A percentile compares a stretch with the other conserved stretches of the same genome.
phyloP scores from a whole-genome alignment of 108 stramenopile species.

The Nannochloropsis gaditana region DNA sequence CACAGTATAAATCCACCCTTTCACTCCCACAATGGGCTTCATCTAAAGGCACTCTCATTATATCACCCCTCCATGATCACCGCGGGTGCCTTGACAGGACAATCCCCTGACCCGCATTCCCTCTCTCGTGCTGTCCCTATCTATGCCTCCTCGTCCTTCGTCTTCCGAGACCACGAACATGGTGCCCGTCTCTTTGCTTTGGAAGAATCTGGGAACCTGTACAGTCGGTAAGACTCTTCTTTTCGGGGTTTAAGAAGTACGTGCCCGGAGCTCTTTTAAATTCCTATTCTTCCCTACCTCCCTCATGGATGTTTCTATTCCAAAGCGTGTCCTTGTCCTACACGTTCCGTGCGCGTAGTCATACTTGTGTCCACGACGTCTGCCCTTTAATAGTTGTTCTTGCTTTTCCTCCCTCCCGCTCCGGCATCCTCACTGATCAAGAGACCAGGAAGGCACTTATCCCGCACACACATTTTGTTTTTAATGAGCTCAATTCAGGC shows the following conservation, averaged over 20 bases:
- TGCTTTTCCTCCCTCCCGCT: not conserved
- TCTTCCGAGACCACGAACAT: not conserved
- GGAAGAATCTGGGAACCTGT: conserved; percentile 62
- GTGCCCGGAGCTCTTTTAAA: no score
- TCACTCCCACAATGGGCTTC: not conserved
- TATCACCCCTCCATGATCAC: not conserved
- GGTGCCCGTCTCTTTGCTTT: conserved; percentile 63
- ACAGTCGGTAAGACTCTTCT: not conserved
- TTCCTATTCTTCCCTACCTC: no score
- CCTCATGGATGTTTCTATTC: no score
- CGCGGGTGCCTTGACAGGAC: not conserved
- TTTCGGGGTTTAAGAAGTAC: no score
- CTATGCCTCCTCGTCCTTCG: not conserved
- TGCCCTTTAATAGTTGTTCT: not conserved
- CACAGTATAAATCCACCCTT: not conserved
- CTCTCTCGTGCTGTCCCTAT: conserved; percentile 11
- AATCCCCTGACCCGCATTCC: not conserved
- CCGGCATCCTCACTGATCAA: not conserved
- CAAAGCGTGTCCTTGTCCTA: no score
- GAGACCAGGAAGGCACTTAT: no score
- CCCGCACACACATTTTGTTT: not conserved
- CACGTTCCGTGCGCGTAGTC: no score
- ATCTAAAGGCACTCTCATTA: not conserved
- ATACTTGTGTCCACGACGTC: not conserved
- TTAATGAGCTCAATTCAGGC: not conserved